These are phyloP conservation scores for Fusarium nematophilum DNA, from an alignment of 2,329 filamentous ascomycete genomes.

Conservation along the genomic window DNA sequence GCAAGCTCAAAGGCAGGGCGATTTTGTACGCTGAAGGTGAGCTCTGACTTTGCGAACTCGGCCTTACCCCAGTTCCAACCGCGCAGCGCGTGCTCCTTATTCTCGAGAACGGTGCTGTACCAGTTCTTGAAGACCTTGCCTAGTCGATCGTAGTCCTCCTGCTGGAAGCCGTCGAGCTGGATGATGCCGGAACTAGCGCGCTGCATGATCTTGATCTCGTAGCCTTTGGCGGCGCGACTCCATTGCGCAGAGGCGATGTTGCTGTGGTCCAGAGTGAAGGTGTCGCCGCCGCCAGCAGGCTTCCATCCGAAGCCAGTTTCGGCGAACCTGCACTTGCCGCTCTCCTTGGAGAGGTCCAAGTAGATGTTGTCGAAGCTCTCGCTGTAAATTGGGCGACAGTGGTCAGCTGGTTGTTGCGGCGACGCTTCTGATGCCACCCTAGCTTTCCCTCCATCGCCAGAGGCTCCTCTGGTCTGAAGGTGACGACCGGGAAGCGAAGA, in stretches of 20 bases:
- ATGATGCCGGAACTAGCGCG: conserved; percentile 82
- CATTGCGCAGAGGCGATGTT: conserved; percentile 91
- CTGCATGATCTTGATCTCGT: conserved; percentile 91
- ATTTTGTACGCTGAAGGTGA: conserved; percentile 97
- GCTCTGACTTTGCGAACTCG: conserved; percentile 94
- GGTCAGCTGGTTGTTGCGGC: conserved; percentile 29
- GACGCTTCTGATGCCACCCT: conserved; percentile 11
- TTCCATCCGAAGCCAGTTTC: conserved; percentile 98
- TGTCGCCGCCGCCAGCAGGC: conserved; percentile 85
- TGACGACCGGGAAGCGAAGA: background rate
- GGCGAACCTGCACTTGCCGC: conserved; percentile 93
- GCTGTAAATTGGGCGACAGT: conserved; percentile 49
- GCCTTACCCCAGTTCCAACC: conserved; percentile 99
- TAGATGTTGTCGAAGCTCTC: conserved; percentile 99
- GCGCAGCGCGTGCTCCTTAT: conserved; percentile 91
- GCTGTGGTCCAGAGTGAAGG: conserved; percentile 89
- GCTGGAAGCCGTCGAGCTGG: conserved; percentile 93
- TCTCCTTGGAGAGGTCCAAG: conserved; percentile 92
- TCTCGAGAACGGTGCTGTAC: conserved; percentile 94
- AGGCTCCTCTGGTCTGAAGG: background rate
- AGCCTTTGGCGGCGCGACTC: conserved; percentile 92
- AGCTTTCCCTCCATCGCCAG: no score
- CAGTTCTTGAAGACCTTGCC: conserved; percentile 96
- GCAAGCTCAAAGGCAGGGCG: conserved; percentile 96
- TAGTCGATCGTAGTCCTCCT: conserved; percentile 93